Evolutionary conservation across 2,329 filamentous ascomycete species (phyloP), one percentile per base, ranked within the genome.

Genomic region (Zymoseptoria ardabiliae): DNA sequence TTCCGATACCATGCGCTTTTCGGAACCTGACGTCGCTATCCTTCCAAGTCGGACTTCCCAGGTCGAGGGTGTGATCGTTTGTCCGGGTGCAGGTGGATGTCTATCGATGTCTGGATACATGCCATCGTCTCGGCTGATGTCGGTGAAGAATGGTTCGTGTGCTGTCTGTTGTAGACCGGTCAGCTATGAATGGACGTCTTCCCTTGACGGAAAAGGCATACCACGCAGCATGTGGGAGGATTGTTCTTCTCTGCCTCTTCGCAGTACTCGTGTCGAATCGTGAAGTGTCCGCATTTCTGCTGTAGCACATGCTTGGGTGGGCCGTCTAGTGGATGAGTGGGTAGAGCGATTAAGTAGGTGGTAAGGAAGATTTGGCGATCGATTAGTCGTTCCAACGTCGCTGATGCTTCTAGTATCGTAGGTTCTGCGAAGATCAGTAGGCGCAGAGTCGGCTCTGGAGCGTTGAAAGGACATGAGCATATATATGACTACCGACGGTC

Each of bases 1-100:
- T 61, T 48, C n/a, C 63, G 54, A 56, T 65, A 60, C 63, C 63
- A 65, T 13, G 54, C 55, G 17, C n/a, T 63, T 65, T 1, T 59
- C 63, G 19, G 58, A 55, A 4, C 63, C 63, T 30, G 61, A 63
- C 10, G 61, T 65, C 4, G 55, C 55, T 8, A 58, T 61, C 22
- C 61, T 58, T 11, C 56, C 59, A 10, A 60, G 56, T 51, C 58
- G 53, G 8, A 41, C 58, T 35, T 55, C 58, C 59, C 59, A 63
- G 3, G 50, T 54, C 6, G 63, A 63, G 4, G 59, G 48, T 6
- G 55, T 45, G 4, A 45, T 25, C 23, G 56, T 22, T 50, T 65
- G 57, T 5, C 63, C 61, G 11, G 63, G 63, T 30, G 49, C 53
- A 5, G 59, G 57, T 20, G 63, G 59, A 58, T 65, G 63, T 54